Conservation (phyloP, 768 basidiomycete genomes). For the Mycena venus region DNA sequence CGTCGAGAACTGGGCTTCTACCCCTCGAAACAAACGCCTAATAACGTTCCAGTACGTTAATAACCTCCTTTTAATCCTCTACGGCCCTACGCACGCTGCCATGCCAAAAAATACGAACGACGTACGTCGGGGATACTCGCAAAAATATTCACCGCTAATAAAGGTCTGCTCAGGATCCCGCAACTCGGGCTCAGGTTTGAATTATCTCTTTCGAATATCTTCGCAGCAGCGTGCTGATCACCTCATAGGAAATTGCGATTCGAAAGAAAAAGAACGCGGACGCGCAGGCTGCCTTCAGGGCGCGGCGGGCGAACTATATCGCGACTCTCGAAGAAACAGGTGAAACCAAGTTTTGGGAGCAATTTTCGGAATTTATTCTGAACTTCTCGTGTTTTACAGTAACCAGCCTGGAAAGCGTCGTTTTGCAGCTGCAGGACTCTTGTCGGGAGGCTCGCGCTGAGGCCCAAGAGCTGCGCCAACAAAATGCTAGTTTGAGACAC, state of each 20-base stretch:
- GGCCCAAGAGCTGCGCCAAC: constrained; percentile 71
- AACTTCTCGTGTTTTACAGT: constrained; percentile 57
- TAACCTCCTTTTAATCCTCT: not conserved
- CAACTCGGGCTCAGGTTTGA: not conserved
- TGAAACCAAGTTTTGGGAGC: constrained; percentile 39
- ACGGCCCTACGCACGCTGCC: no score
- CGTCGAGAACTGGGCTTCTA: no score
- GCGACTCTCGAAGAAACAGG: constrained; percentile 89
- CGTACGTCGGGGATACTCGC: not conserved
- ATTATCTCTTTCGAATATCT: not conserved
- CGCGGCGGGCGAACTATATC: constrained; percentile 87
- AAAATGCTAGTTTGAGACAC: constrained; percentile 73
- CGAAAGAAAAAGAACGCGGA: constrained; percentile 93
- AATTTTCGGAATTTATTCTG: not conserved
- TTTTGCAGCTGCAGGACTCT: constrained; percentile 86
- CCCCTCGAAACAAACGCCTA: not conserved
- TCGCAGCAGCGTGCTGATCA: not conserved
- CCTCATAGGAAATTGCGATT: constrained; percentile 68
- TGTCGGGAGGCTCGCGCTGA: constrained; percentile 78
- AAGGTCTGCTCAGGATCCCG: no score
- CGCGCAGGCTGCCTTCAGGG: constrained; percentile 86
- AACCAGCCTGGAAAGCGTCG: constrained; percentile 87
- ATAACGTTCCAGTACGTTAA: not conserved
- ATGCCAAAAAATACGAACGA: constrained; percentile 10
- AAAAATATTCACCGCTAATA: not conserved